These are phyloP conservation scores for Micromonas pusilla DNA, from an alignment of 139 green algal species.

Conservation along the genomic window DNA sequence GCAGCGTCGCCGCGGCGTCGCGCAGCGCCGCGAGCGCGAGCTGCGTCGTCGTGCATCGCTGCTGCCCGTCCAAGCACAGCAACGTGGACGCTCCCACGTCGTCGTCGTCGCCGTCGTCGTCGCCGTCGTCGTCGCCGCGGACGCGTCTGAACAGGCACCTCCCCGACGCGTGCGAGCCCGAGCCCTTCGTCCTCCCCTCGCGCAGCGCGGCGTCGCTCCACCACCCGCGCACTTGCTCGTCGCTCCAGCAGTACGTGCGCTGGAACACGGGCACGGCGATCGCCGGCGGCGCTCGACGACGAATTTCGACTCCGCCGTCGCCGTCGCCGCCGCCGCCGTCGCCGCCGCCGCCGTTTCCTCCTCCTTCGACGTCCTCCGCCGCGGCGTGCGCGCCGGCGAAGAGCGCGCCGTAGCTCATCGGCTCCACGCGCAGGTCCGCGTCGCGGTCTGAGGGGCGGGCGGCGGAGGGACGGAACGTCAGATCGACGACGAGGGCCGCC, in stretches of 20 bases:
- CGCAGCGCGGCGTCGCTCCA: neutral
- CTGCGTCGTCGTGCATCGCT: neutral
- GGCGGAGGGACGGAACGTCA: too few relatives aligned
- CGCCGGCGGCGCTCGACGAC: too few relatives aligned
- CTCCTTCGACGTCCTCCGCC: too few relatives aligned
- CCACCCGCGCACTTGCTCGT: neutral
- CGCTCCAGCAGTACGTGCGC: conserved; percentile 2
- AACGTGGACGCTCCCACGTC: neutral
- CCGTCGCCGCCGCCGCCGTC: neutral
- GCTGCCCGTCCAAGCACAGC: conserved; percentile 10
- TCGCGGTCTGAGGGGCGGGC: too few relatives aligned
- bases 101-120: neutral
- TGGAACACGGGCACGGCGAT: conserved; percentile 1
- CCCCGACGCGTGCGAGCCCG: neutral
- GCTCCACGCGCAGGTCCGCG: neutral
- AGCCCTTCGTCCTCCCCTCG: neutral
- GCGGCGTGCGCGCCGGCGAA: neutral
- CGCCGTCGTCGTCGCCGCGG: neutral
- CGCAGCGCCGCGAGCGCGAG: neutral
- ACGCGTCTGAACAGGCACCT: neutral
- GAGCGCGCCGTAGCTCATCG: neutral
- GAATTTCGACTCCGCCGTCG: too few relatives aligned
- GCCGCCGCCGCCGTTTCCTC: neutral
- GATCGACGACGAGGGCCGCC: too few relatives aligned
- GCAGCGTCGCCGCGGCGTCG: neutral